A percentile compares a stretch with the other conserved stretches of the same genome.
Evolutionary conservation across 1,139 yeast genomes (phyloP).

Genomic region (Blastobotrys ciferrii): DNA sequence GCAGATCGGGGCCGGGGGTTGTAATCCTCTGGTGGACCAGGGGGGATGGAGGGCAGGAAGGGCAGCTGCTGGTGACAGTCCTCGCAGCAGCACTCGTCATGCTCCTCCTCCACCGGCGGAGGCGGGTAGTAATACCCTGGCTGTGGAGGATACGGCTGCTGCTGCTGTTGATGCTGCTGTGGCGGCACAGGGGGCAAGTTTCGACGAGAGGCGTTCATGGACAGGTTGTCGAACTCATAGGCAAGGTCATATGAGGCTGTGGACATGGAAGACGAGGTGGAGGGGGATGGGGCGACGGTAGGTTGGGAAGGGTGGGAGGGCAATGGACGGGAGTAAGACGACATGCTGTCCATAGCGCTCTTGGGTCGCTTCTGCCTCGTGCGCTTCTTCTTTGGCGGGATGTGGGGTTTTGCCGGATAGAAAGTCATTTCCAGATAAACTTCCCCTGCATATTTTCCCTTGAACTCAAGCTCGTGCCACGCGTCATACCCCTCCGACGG

Average conservation of each 20-base stretch:
- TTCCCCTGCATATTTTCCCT: conserved; percentile 82
- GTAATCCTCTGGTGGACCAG: conserved; percentile 4
- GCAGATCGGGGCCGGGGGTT: conserved; percentile 9
- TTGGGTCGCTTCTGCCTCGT: background rate
- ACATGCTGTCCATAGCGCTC: conserved; percentile 6
- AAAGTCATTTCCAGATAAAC: conserved; percentile 89
- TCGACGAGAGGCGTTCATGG: background rate
- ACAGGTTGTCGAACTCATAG: conserved; percentile 15
- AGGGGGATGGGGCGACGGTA: background rate
- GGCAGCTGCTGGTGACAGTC: conserved; percentile 8
- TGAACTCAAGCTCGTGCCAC: conserved; percentile 74
- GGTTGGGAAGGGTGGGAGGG: conserved; percentile 8
- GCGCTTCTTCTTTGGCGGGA: conserved; percentile 27
- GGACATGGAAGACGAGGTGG: background rate
- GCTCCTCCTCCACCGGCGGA: conserved; percentile 1
- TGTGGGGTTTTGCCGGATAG: conserved; percentile 50
- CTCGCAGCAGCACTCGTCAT: conserved; percentile 1
- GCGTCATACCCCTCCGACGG: conserved; percentile 77
- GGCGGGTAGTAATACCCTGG: background rate
- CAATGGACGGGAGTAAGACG: conserved; percentile 4
- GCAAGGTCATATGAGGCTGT: conserved; percentile 1
- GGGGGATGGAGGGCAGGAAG: conserved; percentile 7
- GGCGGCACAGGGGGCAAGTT: background rate
- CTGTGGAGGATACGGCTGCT: background rate
- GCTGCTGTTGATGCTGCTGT: background rate